phyloP scores from a whole-genome alignment of 2,329 filamentous ascomycete species.

The Alternaria postmessia region DNA sequence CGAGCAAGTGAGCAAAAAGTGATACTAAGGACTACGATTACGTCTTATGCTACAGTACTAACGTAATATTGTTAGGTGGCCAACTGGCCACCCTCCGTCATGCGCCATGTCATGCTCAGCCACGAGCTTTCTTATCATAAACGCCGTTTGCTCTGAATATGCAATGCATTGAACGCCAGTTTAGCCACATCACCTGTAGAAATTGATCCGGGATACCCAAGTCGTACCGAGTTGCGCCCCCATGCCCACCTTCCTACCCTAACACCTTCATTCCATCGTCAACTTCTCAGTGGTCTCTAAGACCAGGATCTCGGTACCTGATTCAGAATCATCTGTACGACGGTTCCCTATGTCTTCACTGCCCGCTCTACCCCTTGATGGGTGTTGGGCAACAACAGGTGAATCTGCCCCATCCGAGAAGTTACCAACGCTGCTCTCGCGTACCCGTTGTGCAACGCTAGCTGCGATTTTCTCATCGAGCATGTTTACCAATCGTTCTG shows the following conservation, averaged over 20 bases:
- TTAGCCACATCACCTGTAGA: slow-evolving; percentile 6
- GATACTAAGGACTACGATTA: slow-evolving; percentile 20
- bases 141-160: slow-evolving; percentile 3
- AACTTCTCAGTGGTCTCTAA: slow-evolving; percentile 22
- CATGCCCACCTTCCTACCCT: background rate
- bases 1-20: background rate
- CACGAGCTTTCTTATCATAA: slow-evolving; percentile 7
- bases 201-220: background rate
- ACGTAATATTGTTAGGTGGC: slow-evolving; percentile 4
- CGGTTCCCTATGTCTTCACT: slow-evolving; percentile 9
- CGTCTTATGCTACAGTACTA: slow-evolving; percentile 7
- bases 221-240: slow-evolving; percentile 5
- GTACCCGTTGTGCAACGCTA: slow-evolving; percentile 47
- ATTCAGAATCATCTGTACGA: slow-evolving; percentile 14
- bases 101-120: slow-evolving; percentile 11
- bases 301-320: slow-evolving; percentile 9
- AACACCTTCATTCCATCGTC: slow-evolving; percentile 14
- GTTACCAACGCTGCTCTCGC: slow-evolving; percentile 45
- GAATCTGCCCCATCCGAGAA: slow-evolving; percentile 30
- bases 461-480: slow-evolving; percentile 73
- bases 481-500: slow-evolving; percentile 73
- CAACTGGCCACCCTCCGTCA: slow-evolving; percentile 2
- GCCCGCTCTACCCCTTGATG: slow-evolving; percentile 14
- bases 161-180: slow-evolving; percentile 6
- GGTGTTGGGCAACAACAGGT: slow-evolving; percentile 14